Evolutionary conservation across 2,329 filamentous ascomycete species (phyloP), one percentile per base, ranked within the genome.

Genomic region (Neonectria magnoliae): DNA sequence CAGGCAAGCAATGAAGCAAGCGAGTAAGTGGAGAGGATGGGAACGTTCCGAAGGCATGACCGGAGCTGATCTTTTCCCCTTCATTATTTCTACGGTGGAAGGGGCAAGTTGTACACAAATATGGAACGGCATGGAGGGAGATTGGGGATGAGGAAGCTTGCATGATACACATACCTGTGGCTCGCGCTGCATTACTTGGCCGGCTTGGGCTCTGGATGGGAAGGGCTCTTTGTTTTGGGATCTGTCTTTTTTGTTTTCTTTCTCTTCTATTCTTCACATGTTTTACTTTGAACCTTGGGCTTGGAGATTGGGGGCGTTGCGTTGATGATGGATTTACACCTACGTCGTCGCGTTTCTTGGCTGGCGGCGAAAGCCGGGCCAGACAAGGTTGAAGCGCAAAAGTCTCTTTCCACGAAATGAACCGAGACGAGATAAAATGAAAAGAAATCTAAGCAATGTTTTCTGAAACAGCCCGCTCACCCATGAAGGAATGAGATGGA

Each of bases 111-210:
- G 33, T 18, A 54, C n/a, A 57, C 18, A 45, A 14, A 56, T 9
- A 25, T 3, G 6, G 36, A 45, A 29, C 41, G 33, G 38, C 36
- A 59, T 31, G 36, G 51, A 41, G 54, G 55, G n/a, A 20, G 25
- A 44, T 25, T 25, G 18, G 41, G 27, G 45, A 57, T 14, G 33
- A 14, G 45, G 48, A 41, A 29, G 45, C 54, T 57, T 60, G 56
- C 56, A 56, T 54, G 51, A 53, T 57, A 71, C 60, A 71, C 64
- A 71, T 66, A 68, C 67, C 61, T 56, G 70, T 68, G 60, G 68
- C 68, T 72, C 62, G 50, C 68, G 58, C 68, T 71, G 62, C 62
- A 57, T 58, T 47, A 45, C 45, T 59, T 59, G 67, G 59, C 51
- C 45, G 56, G 58, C 53, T 48, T 47, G 51, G 62, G 53, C 29